A percentile compares a stretch with the other conserved stretches of the same genome.
phyloP scores from a whole-genome alignment of 176 grass and related monocot species.

The Oryza meyeriana region DNA sequence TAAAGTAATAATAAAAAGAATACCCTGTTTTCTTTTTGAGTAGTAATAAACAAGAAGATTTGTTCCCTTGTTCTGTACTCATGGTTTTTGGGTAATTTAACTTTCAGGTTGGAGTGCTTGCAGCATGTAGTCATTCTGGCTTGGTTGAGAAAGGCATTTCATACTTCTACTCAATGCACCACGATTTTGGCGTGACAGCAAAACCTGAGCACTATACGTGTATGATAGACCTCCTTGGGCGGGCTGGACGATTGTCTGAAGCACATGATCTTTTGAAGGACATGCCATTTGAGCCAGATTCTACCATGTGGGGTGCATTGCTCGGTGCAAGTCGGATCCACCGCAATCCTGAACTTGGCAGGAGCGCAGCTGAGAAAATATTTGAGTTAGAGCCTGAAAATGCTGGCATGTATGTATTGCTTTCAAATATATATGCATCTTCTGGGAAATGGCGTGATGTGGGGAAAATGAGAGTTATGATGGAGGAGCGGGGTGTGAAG shows the following conservation, averaged over 20 bases:
- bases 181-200: conserved; percentile 63
- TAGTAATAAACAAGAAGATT: not conserved
- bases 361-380: conserved; percentile 73
- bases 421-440: conserved; percentile 91
- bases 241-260: conserved; percentile 78
- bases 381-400: conserved; percentile 94
- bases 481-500: conserved; percentile 65
- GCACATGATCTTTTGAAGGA: conserved; percentile 72
- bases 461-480: conserved; percentile 80
- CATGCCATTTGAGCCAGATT: conserved; percentile 85
- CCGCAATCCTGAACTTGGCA: conserved; percentile 75
- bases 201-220: conserved; percentile 91
- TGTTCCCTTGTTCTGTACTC: not conserved
- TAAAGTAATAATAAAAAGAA: not conserved
- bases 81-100: conserved; percentile 16
- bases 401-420: conserved; percentile 91
- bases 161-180: conserved; percentile 78
- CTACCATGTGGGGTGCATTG: conserved; percentile 87
- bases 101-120: conserved; percentile 78
- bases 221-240: conserved; percentile 90
- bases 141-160: conserved; percentile 84
- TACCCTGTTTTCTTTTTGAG: not conserved
- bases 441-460: conserved; percentile 81
- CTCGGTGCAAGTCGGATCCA: conserved; percentile 93
- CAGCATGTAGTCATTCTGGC: conserved; percentile 88